Evolutionary conservation across 2,329 filamentous ascomycete genomes (phyloP).

Genomic region (Aaosphaeria pasadenensis): DNA sequence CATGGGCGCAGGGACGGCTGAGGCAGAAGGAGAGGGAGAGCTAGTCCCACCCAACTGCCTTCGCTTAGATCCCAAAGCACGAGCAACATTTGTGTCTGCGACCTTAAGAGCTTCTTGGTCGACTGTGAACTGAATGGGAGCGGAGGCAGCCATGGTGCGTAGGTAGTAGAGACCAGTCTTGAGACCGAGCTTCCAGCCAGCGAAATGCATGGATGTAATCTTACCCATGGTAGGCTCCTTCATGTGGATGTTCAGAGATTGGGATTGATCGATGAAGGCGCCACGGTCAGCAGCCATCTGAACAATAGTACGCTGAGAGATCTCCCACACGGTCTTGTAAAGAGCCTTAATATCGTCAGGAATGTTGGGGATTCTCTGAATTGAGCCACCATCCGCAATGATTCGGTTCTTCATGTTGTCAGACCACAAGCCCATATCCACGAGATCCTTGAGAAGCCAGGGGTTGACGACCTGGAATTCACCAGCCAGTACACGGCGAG

Average conservation of each 20-base stretch:
- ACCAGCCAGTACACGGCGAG: conserved; percentile 92
- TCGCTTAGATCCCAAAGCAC: conserved; percentile 68
- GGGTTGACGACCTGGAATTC: conserved; percentile 99
- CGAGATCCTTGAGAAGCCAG: conserved; percentile 95
- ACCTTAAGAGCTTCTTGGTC: conserved; percentile 94
- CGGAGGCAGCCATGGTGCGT: conserved; percentile 92
- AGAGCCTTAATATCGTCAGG: conserved; percentile 92
- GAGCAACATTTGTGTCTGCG: conserved; percentile 73
- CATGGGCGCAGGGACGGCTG: conserved; percentile 61
- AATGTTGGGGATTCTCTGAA: conserved; percentile 96
- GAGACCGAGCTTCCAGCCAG: conserved; percentile 97
- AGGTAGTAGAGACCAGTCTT: conserved; percentile 99
- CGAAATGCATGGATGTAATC: conserved; percentile 99
- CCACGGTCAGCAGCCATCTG: conserved; percentile 98
- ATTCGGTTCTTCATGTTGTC: conserved; percentile 99
- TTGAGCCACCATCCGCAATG: conserved; percentile 92
- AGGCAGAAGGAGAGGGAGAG: conserved; percentile 51
- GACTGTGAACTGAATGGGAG: conserved; percentile 98
- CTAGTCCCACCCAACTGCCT: conserved; percentile 49
- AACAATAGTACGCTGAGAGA: conserved; percentile 90
- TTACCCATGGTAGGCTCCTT: conserved; percentile 99
- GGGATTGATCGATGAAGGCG: conserved; percentile 98
- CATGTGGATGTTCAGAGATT: conserved; percentile 99
- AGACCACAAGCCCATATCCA: conserved; percentile 97
- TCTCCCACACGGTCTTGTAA: conserved; percentile 99